Conservation (phyloP, 2,329 filamentous ascomycete species). For the Aspergillus japonicus region DNA sequence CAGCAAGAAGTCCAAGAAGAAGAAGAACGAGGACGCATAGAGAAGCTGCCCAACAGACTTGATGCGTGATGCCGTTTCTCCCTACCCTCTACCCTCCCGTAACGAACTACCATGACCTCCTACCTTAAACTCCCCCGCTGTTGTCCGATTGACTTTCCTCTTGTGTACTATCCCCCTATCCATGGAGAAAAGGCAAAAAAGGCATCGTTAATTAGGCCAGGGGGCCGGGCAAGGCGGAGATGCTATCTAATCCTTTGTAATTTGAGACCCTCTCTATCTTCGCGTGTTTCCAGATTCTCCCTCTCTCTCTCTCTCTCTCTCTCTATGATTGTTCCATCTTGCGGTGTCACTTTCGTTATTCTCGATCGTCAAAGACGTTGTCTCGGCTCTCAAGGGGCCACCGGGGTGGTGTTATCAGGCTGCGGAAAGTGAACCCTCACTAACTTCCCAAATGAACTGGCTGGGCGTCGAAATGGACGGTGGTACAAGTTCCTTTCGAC, state of each 20-base stretch:
- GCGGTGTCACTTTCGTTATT: neutral
- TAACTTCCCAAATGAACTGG: neutral
- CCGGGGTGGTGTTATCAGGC: neutral
- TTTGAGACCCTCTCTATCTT: neutral
- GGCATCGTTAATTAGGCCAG: no score
- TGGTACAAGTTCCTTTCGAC: neutral
- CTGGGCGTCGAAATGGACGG: neutral
- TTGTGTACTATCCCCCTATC: no score
- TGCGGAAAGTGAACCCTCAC: neutral
- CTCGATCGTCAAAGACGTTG: neutral
- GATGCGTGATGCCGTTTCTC: no score
- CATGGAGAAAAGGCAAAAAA: no score
- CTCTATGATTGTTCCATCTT: neutral
- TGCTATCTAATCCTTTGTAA: neutral
- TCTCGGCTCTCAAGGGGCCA: neutral
- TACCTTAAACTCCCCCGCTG: neutral
- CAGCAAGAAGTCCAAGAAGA: constrained; percentile 65
- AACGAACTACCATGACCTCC: no score
- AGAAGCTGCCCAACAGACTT: neutral
- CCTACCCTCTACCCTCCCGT: neutral
- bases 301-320: neutral
- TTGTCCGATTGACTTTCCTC: neutral
- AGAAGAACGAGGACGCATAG: constrained; percentile 46
- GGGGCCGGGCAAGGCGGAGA: neutral
- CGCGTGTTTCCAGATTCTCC: neutral